These are phyloP conservation scores for Cladosporium sp. DNA, from an alignment of 2,329 filamentous ascomycete genomes.

Conservation along the genomic window DNA sequence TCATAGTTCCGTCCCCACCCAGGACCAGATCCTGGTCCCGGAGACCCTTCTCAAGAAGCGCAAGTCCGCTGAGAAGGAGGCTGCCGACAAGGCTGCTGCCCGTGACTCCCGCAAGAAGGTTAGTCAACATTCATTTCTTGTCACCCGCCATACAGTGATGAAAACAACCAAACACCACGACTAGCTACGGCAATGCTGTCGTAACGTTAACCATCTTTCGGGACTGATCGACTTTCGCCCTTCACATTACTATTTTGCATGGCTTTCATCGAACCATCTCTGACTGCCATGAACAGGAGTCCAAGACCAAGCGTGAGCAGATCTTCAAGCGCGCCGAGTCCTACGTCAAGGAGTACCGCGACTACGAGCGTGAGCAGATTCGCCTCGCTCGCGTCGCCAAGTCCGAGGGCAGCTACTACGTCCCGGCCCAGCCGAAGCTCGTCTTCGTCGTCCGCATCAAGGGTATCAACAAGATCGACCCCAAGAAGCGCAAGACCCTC, in stretches of 20 bases:
- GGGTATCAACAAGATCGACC: conserved; percentile 99
- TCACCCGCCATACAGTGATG: conserved; percentile 63
- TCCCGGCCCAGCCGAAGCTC: conserved; percentile 91
- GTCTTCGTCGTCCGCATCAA: conserved; percentile 99
- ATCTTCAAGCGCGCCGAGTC: conserved; percentile 99
- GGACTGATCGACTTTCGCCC: conserved; percentile 65
- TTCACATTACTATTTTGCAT: conserved; percentile 1
- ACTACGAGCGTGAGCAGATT: conserved; percentile 97
- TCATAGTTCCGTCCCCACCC: conserved; percentile 80
- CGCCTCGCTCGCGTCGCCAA: conserved; percentile 86
- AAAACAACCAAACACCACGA: conserved; percentile 73
- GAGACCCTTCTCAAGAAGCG: conserved; percentile 99
- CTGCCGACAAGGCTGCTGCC: conserved; percentile 68
- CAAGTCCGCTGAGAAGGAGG: conserved; percentile 99
- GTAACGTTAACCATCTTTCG: conserved; percentile 99
- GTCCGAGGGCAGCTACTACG: conserved; percentile 88
- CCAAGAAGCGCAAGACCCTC: conserved; percentile 99
- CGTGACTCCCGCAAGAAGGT: conserved; percentile 74
- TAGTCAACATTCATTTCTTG: conserved; percentile 42
- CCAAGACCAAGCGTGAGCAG: conserved; percentile 96
- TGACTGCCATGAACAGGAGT: conserved; percentile 61
- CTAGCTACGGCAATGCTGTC: conserved; percentile 98
- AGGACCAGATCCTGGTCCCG: conserved; percentile 94
- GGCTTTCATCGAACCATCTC: conserved; percentile 18
- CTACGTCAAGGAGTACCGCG: conserved; percentile 99